Base-by-base conservation (phyloP, 1,284 basidiomycete species). In the Rhodotorula sp. region DNA sequence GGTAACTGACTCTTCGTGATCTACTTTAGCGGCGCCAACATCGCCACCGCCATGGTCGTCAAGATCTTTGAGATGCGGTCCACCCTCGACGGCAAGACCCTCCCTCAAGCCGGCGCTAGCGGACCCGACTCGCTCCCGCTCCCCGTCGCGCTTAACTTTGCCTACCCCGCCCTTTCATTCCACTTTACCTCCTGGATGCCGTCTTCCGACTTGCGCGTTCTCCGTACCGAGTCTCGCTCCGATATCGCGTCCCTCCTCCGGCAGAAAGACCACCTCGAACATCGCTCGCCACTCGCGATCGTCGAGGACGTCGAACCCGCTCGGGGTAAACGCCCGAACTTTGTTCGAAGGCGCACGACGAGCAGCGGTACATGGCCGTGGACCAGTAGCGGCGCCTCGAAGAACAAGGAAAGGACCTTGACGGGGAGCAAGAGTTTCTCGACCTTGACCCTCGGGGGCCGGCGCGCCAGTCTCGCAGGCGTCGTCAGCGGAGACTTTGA, bases 181-280 rank as follows among this genome's bases (percentile, higher is more conserved):
- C 95, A 96, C 80, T 98, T 95, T 80, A 91, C 91, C 10, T 79
- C 93, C 33, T 99, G 95, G 95, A 97, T 98, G 94, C 88, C 93
- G 0, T 89, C 90, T 2, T 86, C 86, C 29, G 89, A 96, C 80
- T 84, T 98, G 60, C 87, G 87, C 7, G 89, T 95, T 18, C 84
- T 98, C 18, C 86, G 90, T 63, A 81, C 82, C 24, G 89, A 93
- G 77, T 92, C 91, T 0, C 87, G 89, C n/a, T 78, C 80, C 1
- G 79, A 83, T 67, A 80, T 86, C 18, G 80, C 82, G 30, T 88
- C 89, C 0, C 80, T 93, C 56, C n/a, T 54, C 26, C 87, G 88
- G 70, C 89, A 90, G 79, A 95, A 95, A 81, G 90, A 95, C 78
- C 94, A 97, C 79, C 82, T 93, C 77, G 86, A 89, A 71, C 79